A percentile compares a stretch with the other conserved stretches of the same genome.
Evolutionary conservation across 148 eudicot species (phyloP).

Genomic region (Suaeda aralocaspica): DNA sequence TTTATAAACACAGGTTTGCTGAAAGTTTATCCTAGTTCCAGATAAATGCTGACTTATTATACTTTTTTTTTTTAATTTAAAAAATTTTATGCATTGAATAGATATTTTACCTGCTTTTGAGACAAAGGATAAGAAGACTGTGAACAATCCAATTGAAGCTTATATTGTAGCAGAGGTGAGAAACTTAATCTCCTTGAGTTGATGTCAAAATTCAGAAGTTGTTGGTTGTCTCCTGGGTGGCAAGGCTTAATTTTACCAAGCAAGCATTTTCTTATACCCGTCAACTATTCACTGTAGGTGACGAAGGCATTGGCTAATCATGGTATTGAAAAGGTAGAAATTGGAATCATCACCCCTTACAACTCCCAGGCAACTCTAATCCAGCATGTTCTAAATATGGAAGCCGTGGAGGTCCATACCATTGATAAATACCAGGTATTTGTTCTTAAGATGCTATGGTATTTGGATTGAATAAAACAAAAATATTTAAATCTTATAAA

Average conservation of each 20-base stretch:
- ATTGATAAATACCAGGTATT: conserved; percentile 95
- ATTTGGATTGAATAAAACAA: neutral
- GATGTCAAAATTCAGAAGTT: neutral
- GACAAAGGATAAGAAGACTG: conserved; percentile 57
- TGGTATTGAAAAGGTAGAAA: conserved; percentile 63
- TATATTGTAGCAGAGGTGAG: conserved; percentile 64
- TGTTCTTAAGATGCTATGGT: neutral
- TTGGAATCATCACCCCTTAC: conserved; percentile 92
- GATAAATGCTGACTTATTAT: conserved; percentile 5
- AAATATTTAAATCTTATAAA: neutral
- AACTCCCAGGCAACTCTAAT: conserved; percentile 85
- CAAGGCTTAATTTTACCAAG: neutral
- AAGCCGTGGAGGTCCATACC: conserved; percentile 83
- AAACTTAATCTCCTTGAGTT: neutral
- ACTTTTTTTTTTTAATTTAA: conserved; percentile 16
- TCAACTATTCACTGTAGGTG: conserved; percentile 37
- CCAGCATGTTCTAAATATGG: conserved; percentile 38
- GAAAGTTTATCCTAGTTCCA: conserved; percentile 12
- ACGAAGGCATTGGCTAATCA: conserved; percentile 47
- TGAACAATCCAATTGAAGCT: conserved; percentile 86
- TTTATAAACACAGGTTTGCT: conserved; percentile 84
- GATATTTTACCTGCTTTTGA: conserved; percentile 82
- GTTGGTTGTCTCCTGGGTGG: neutral
- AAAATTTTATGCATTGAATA: conserved; percentile 24
- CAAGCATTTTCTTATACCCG: neutral